These are phyloP conservation scores for Serendipita vermifera DNA, from an alignment of 768 basidiomycete species.

Conservation along the genomic window DNA sequence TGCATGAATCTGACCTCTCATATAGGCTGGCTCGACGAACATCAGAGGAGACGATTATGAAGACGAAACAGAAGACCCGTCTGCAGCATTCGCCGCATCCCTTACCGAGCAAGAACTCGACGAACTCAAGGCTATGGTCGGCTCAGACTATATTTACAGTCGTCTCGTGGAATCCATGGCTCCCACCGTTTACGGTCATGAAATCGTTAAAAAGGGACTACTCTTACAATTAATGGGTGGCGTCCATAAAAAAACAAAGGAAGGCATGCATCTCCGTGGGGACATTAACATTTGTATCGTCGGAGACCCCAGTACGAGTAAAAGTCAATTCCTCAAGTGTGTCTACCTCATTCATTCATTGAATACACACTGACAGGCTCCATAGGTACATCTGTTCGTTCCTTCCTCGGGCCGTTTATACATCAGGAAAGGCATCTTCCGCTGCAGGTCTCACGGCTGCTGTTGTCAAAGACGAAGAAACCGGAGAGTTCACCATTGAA, in stretches of 20 bases:
- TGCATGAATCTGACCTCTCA: background rate
- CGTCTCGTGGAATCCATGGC: constrained; percentile 90
- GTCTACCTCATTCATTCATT: constrained; percentile 20
- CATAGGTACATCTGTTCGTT: constrained; percentile 92
- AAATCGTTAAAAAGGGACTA: constrained; percentile 97
- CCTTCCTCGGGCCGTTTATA: constrained; percentile 94
- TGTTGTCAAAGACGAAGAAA: constrained; percentile 96
- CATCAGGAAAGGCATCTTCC: constrained; percentile 98
- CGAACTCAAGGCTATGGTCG: constrained; percentile 87
- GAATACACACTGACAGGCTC: background rate
- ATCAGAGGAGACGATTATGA: constrained; percentile 80
- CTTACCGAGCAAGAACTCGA: constrained; percentile 91
- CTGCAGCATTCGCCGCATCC: constrained; percentile 72
- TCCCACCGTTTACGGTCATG: constrained; percentile 96
- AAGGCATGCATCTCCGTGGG: constrained; percentile 96
- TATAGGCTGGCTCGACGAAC: constrained; percentile 61
- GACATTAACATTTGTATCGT: constrained; percentile 98
- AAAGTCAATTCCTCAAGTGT: constrained; percentile 96
- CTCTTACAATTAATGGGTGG: constrained; percentile 96
- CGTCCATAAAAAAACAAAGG: constrained; percentile 89
- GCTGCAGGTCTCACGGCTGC: constrained; percentile 98
- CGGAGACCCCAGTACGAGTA: constrained; percentile 94
- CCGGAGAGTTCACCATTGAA: constrained; percentile 98
- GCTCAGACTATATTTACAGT: constrained; percentile 88
- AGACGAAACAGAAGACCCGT: constrained; percentile 50